phyloP scores from a whole-genome alignment of 2,329 filamentous ascomycete species.

The Metarhizium album region DNA sequence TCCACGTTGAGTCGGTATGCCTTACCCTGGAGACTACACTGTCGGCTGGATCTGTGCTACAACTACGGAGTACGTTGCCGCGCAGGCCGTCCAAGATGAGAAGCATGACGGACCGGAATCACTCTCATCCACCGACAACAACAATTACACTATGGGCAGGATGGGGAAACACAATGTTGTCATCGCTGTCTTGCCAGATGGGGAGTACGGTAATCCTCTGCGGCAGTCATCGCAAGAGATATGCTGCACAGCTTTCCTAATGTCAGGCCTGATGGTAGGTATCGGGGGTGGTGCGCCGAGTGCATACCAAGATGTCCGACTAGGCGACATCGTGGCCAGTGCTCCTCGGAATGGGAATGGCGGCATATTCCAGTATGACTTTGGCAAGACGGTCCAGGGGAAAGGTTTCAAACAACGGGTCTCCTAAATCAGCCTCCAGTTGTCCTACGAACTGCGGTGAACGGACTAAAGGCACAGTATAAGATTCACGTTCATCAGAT shows the following conservation, averaged over 20 bases:
- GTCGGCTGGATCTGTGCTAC: slow-evolving; percentile 17
- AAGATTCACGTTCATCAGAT: not conserved
- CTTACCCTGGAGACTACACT: slow-evolving; percentile 9
- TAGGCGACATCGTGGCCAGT: slow-evolving; percentile 13
- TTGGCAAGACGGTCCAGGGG: slow-evolving; percentile 4
- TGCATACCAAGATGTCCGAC: slow-evolving; percentile 5
- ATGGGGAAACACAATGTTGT: slow-evolving; percentile 25
- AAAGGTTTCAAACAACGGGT: slow-evolving; percentile 6
- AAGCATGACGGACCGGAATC: slow-evolving; percentile 1
- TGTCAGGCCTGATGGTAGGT: slow-evolving; percentile 22
- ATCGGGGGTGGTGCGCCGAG: slow-evolving; percentile 25
- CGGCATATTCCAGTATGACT: slow-evolving; percentile 17
- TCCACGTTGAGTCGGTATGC: not conserved
- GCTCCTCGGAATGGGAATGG: not conserved
- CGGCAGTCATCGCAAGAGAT: slow-evolving; percentile 15
- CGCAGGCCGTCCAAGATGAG: slow-evolving; percentile 12
- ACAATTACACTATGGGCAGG: slow-evolving; percentile 20
- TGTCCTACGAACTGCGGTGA: not conserved
- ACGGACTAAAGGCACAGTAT: not conserved
- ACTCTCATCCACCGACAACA: not conserved
- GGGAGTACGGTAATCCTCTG: slow-evolving; percentile 15
- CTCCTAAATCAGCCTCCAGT: slow-evolving; percentile 11
- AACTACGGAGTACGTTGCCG: slow-evolving; percentile 11
- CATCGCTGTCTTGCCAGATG: slow-evolving; percentile 19
- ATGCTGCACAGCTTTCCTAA: slow-evolving; percentile 20